Evolutionary conservation across 768 basidiomycete genomes (phyloP).

Genomic region (Dacryopinax primogenitus): DNA sequence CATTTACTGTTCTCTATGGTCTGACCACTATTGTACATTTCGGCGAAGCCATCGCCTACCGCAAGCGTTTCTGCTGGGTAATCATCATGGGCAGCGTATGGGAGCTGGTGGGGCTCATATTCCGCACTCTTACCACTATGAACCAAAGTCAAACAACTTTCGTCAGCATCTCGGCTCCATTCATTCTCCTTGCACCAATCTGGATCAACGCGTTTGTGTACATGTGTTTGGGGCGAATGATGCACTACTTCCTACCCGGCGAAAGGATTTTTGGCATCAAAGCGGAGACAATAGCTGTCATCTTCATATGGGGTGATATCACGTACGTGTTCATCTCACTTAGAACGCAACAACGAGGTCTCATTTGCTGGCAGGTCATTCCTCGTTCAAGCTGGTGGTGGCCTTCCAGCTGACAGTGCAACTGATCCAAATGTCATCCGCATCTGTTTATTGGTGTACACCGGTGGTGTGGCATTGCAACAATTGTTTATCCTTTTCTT

Average conservation of each 20-base stretch:
- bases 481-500: background rate
- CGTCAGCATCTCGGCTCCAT: background rate
- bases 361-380: background rate
- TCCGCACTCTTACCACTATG: background rate
- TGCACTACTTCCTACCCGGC: background rate
- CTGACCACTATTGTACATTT: background rate
- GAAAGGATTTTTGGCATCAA: background rate
- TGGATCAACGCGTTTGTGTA: background rate
- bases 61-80: background rate
- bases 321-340: background rate
- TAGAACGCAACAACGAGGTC: background rate
- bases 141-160: background rate
- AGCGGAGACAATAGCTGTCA: background rate
- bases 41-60: background rate
- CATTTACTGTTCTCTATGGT: background rate
- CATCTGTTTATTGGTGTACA: background rate
- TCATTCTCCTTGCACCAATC: background rate
- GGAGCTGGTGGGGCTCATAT: background rate
- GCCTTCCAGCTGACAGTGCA: background rate
- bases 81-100: background rate
- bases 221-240: background rate
- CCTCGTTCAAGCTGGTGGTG: background rate
- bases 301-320: background rate
- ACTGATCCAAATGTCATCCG: background rate
- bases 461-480: background rate